These are phyloP conservation scores for Physcia stellaris DNA, from an alignment of 495 filamentous ascomycete genomes.

Conservation along the genomic window DNA sequence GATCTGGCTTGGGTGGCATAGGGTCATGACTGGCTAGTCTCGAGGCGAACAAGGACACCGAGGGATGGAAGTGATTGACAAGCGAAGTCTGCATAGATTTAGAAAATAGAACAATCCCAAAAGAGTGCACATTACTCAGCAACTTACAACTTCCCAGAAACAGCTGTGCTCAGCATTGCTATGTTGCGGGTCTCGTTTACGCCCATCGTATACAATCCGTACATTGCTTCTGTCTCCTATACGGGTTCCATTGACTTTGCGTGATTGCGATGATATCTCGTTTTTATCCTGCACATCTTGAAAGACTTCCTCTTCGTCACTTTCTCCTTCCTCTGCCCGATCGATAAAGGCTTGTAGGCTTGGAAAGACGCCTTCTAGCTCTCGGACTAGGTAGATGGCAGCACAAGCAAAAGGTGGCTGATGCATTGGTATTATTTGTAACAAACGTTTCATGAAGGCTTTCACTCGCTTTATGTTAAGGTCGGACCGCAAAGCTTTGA, in stretches of 20 bases:
- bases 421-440: constrained; percentile 76
- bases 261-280: neutral
- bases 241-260: neutral
- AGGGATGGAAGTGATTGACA: constrained; percentile 78
- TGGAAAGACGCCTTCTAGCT: constrained; percentile 62
- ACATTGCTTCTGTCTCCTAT: neutral
- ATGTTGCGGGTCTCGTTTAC: constrained; percentile 81
- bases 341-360: constrained; percentile 60
- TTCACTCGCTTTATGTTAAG: constrained; percentile 78
- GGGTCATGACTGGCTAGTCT: constrained; percentile 50
- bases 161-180: constrained; percentile 81
- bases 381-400: constrained; percentile 71
- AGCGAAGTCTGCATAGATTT: constrained; percentile 43
- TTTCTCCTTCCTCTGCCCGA: constrained; percentile 51
- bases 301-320: constrained; percentile 62
- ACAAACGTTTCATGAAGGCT: constrained; percentile 83
- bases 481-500: constrained; percentile 74
- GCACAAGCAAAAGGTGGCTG: constrained; percentile 88
- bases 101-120: neutral
- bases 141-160: constrained; percentile 74
- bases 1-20: constrained; percentile 75
- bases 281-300: constrained; percentile 47
- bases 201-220: constrained; percentile 52
- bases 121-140: neutral
- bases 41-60: constrained; percentile 74